Percentiles rank a stretch among this genome's conserved stretches.
phyloP scores from a whole-genome alignment of 2,329 filamentous ascomycete genomes.

The Dendrostoma leiphaemia region DNA sequence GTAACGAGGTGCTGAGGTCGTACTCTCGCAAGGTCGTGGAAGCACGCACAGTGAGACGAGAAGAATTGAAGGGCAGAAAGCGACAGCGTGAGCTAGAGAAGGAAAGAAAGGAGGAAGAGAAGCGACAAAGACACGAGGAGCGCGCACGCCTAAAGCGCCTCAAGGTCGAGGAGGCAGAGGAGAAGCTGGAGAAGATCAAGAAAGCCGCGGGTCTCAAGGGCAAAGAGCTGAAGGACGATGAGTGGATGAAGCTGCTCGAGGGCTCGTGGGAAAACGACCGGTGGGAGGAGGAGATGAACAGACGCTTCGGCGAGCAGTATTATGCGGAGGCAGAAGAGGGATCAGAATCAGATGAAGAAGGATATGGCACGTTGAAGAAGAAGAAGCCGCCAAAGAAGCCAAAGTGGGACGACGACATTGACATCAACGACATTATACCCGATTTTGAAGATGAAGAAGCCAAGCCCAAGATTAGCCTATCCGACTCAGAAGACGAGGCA shows the following conservation, averaged over 20 bases:
- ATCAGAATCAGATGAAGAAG: constrained; percentile 59
- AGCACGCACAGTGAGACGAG: constrained; percentile 79
- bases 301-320: constrained; percentile 85
- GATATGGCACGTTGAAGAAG: constrained; percentile 52
- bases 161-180: constrained; percentile 86
- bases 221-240: constrained; percentile 65
- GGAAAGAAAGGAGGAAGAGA: constrained; percentile 75
- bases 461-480: constrained; percentile 53
- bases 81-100: constrained; percentile 76
- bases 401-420: constrained; percentile 94
- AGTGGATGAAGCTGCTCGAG: constrained; percentile 83
- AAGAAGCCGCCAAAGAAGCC: constrained; percentile 74
- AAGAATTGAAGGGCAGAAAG: constrained; percentile 75
- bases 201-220: constrained; percentile 79
- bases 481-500: constrained; percentile 44
- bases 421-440: constrained; percentile 88
- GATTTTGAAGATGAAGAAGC: constrained; percentile 71
- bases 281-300: constrained; percentile 90
- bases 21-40: constrained; percentile 85
- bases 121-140: constrained; percentile 72
- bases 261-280: constrained; percentile 83
- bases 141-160: constrained; percentile 81
- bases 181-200: constrained; percentile 84
- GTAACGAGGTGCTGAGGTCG: constrained; percentile 83
- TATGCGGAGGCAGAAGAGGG: constrained; percentile 69